These are phyloP conservation scores for barley (Hordeum vulgare) DNA, from an alignment of 176 grass and related monocot genomes.

Conservation along the genomic window DNA sequence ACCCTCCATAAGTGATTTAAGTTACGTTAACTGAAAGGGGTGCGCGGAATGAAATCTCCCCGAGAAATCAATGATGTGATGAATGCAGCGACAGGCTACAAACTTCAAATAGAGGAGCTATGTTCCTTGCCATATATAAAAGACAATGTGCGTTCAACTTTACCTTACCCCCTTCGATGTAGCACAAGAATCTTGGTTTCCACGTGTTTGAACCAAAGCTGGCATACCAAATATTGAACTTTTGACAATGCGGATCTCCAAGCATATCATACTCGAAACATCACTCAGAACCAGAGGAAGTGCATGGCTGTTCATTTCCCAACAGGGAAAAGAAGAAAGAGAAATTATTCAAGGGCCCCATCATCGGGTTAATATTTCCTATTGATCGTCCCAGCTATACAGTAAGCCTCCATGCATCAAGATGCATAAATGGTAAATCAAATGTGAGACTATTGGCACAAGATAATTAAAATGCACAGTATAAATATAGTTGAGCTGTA, in stretches of 20 bases:
- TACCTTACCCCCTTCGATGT: constrained; percentile 87
- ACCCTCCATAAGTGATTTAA: background rate
- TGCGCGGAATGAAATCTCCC: background rate
- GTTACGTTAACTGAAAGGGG: background rate
- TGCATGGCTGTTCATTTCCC: constrained; percentile 43
- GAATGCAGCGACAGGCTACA: background rate
- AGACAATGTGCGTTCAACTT: constrained; percentile 14
- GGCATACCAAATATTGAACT: constrained; percentile 87
- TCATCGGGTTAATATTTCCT: background rate
- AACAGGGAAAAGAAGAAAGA: background rate
- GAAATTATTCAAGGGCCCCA: constrained; percentile 23
- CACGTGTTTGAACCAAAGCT: constrained; percentile 94
- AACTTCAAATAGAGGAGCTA: background rate
- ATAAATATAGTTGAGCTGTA: background rate
- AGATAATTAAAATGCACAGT: background rate
- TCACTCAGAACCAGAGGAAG: constrained; percentile 52
- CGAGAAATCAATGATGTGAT: background rate
- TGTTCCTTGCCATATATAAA: background rate
- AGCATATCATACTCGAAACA: background rate
- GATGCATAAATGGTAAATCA: background rate
- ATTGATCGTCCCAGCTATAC: background rate
- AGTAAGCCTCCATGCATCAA: background rate
- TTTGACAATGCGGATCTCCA: constrained; percentile 76
- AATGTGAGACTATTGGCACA: background rate
- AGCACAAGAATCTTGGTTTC: constrained; percentile 79